Percentiles rank a stretch among this genome's conserved stretches.
Conservation (phyloP, 345 rosid genomes). For the Ceriops tagal region DNA sequence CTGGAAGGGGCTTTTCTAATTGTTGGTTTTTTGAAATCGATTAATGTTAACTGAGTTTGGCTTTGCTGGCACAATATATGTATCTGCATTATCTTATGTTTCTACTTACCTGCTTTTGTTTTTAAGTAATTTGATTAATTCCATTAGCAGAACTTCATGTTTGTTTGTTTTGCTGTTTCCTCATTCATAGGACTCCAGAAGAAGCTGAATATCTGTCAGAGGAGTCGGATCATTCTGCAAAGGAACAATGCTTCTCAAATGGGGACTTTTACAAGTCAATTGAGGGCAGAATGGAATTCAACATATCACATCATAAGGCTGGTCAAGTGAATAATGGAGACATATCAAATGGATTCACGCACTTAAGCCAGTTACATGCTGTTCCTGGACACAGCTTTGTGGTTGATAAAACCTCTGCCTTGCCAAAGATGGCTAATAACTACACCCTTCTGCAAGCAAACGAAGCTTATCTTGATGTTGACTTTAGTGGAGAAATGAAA, state of each 20-base stretch:
- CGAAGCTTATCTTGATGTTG: constrained; percentile 31
- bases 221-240: constrained; percentile 52
- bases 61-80: background rate
- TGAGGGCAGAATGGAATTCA: constrained; percentile 59
- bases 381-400: constrained; percentile 53
- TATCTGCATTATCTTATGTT: background rate
- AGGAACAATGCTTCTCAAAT: constrained; percentile 45
- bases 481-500: constrained; percentile 26
- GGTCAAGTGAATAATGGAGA: constrained; percentile 31
- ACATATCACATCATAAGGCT: constrained; percentile 66
- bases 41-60: no score
- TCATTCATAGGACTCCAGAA: constrained; percentile 60
- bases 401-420: constrained; percentile 43
- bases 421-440: constrained; percentile 24
- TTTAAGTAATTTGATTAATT: background rate
- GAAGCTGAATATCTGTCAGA: constrained; percentile 63
- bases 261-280: constrained; percentile 56
- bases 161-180: constrained; percentile 14
- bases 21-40: no score
- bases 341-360: constrained; percentile 19
- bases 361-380: constrained; percentile 39
- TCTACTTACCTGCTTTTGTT: background rate
- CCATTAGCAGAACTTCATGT: background rate
- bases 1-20: no score
- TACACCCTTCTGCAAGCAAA: constrained; percentile 25